Evolutionary conservation across 345 rosid genomes (phyloP), one percentile per base, ranked within the genome.

Genomic region (Citrus cavaleriei): DNA sequence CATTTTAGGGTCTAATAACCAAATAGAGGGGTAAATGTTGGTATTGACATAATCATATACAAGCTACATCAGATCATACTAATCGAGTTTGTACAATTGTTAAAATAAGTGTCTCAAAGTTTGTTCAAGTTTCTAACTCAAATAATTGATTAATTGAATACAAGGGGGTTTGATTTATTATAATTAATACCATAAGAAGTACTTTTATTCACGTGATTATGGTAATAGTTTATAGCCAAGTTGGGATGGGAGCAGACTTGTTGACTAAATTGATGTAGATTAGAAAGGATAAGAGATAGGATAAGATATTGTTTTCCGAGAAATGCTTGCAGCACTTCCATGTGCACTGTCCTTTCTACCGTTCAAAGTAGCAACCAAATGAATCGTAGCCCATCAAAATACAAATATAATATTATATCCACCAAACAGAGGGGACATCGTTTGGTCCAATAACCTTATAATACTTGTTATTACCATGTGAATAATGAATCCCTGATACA

Each of bases 271-370:
- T 49, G 62, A 73, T 61, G 42, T 10, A 27, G 59, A 4, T 32
- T 10, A 24, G 8, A 46, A 30, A 35, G 63, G 67, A 32, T 18
- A 21, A 37, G 21, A 35, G 81, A 75, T 70, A 25, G 49, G 75
- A 77, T 66, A 54, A 60, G 78, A 60, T 74, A 82, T 62, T 42
- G 49, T 63, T 71, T 73, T 54, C 81, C 74, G 40, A 61, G 37
- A 82, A 70, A 80, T 80, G 75, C 78, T 79, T 32, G 32, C 70
- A 7, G 38, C 81, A 77, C 80, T 60, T 60, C 63, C 85, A 80
- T 77, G 83, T 71, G 87, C 79, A 0, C 54, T 51, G 51, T 51
- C 63, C n/a, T 21, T 75, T 64, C 12, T 28, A 12, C 10, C 4
- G 13, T 38, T 5, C 37, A 59, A 24, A 10, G 8, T 5, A 60